Evolutionary conservation across 1,284 basidiomycete species (phyloP).

Genomic region (Malassezia caprae): DNA sequence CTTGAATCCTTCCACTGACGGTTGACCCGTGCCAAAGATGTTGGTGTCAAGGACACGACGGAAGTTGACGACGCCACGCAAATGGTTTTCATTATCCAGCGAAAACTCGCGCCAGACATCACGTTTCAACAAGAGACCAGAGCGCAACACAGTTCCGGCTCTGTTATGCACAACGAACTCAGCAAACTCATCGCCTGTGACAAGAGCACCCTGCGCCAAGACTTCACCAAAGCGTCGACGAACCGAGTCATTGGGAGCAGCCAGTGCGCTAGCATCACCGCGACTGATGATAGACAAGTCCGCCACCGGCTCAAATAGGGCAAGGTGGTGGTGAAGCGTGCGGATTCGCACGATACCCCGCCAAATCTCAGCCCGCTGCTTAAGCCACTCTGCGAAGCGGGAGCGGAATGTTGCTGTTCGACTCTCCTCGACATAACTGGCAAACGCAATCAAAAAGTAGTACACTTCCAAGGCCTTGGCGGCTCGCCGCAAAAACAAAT

Average conservation of each 20-base stretch:
- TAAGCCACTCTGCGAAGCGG: slow-evolving; percentile 74
- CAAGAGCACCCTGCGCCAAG: slow-evolving; percentile 25
- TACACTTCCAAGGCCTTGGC: slow-evolving; percentile 54
- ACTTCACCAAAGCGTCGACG: slow-evolving; percentile 25
- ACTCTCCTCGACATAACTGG: slow-evolving; percentile 70
- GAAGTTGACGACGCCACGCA: slow-evolving; percentile 91
- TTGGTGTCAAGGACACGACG: slow-evolving; percentile 71
- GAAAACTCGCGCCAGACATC: slow-evolving; percentile 46
- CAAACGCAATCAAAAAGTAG: slow-evolving; percentile 90
- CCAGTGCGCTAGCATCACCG: slow-evolving; percentile 25
- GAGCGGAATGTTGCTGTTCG: slow-evolving; percentile 59
- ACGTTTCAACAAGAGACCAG: slow-evolving; percentile 41
- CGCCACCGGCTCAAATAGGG: slow-evolving; percentile 46
- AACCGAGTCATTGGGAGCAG: slow-evolving; percentile 23
- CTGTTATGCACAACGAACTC: slow-evolving; percentile 45
- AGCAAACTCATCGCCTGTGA: slow-evolving; percentile 46
- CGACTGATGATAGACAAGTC: slow-evolving; percentile 35
- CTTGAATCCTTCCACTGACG: slow-evolving; percentile 77
- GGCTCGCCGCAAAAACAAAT: slow-evolving; percentile 33
- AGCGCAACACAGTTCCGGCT: slow-evolving; percentile 42
- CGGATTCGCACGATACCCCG: slow-evolving; percentile 50
- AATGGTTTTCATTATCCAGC: slow-evolving; percentile 23
- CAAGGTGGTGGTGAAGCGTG: slow-evolving; percentile 35
- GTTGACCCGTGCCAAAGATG: slow-evolving; percentile 63
- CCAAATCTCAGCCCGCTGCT: slow-evolving; percentile 82